Conservation (phyloP, 768 basidiomycete species). For the Tylopilus felleus region DNA sequence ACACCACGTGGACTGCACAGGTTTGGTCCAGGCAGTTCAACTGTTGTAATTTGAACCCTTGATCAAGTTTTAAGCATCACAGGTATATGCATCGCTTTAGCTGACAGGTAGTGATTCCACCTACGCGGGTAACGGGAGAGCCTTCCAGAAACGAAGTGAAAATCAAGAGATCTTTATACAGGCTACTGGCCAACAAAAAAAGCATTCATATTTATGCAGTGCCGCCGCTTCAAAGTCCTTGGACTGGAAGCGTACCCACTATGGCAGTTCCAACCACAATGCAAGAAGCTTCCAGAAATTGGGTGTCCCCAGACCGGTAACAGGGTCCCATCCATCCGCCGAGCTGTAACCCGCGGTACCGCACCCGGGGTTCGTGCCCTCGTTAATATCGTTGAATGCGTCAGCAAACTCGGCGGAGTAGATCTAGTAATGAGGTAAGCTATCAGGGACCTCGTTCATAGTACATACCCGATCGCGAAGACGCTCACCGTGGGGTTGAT, state of each 20-base stretch:
- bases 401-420: constrained; percentile 2
- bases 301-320: neutral
- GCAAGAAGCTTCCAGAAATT: neutral
- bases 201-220: too few relatives aligned
- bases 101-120: too few relatives aligned
- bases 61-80: too few relatives aligned
- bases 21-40: too few relatives aligned
- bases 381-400: constrained; percentile 41
- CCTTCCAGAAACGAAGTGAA: too few relatives aligned
- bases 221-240: neutral
- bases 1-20: too few relatives aligned
- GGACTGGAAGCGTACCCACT: neutral
- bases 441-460: neutral
- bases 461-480: neutral
- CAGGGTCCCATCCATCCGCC: neutral
- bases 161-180: too few relatives aligned
- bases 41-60: too few relatives aligned
- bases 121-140: too few relatives aligned
- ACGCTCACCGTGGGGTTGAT: constrained; percentile 5
- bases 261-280: constrained; percentile 21
- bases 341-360: neutral
- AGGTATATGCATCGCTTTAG: too few relatives aligned
- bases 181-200: too few relatives aligned
- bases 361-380: constrained; percentile 40
- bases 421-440: neutral